Evolutionary conservation across 805 yeast genomes (phyloP), one percentile per base, ranked within the genome.

Genomic region (Yamadazyma ubonensis): DNA sequence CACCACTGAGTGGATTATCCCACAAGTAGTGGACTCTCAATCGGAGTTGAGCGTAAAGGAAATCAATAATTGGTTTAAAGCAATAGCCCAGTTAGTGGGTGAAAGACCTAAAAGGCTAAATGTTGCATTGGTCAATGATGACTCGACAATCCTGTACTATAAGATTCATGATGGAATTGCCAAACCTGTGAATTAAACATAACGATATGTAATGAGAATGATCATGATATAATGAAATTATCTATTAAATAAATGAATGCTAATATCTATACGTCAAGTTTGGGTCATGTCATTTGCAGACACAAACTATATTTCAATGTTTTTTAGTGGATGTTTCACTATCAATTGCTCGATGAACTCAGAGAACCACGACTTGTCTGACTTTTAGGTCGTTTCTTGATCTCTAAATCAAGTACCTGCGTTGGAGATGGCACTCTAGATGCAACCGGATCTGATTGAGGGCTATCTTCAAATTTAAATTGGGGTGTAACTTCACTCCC

Each of bases 121-220:
- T 0, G 46, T 79, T 21, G 89, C 77, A 0, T 63, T 83, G 6
- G 71, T 76, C 2, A 79, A 76, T 49, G 73, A 73, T 40, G 93
- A 84, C 54, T 82, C 87, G 2, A 80, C 89, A 0, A 70, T 81
- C 14, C 82, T 82, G n/a, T 84, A 79, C 50, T 83, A 84, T 56
- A 75, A 76, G 54, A 67, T 81, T 12, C 78, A 81, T 55, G 79
- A 78, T 50, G 90, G 90, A 3, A 59, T 83, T 7, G 77, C 71
- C 23, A 78, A 78, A 54, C 90, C 90, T 8, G 26, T 18, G 10
- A 26, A 34, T 12, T 34, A 18, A 19, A 7, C 15, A n/a, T n/a
- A n/a, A n/a, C 14, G 9, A 29, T 29, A 21, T 12, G 21, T 29
- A 29, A 29, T 21, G 35, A 32, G 11, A 9, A n/a, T n/a, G n/a